Evolutionary conservation across 2,329 filamentous ascomycete species (phyloP).

Genomic region (Arthrobotrys iridis): DNA sequence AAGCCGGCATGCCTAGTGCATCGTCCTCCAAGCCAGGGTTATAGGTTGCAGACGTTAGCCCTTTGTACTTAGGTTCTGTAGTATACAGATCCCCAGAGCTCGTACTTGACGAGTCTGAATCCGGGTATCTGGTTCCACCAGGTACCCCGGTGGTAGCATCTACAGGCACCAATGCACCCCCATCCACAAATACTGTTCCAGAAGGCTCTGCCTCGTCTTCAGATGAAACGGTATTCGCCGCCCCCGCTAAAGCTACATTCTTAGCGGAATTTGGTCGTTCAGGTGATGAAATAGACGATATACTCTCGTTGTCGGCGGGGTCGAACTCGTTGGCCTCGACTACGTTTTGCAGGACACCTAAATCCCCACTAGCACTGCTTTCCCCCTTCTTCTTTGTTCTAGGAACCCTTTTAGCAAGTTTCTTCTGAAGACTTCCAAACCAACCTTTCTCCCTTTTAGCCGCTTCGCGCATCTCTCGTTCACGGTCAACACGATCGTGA

Average conservation of each 20-base stretch:
- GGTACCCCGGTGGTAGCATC: not conserved
- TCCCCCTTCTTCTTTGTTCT: conserved; percentile 17
- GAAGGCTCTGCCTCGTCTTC: conserved; percentile 10
- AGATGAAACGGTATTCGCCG: conserved; percentile 10
- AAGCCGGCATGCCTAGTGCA: conserved; percentile 42
- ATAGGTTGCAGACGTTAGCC: conserved; percentile 47
- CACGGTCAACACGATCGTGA: conserved; percentile 33
- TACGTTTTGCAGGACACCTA: not conserved
- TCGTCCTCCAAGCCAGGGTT: conserved; percentile 28
- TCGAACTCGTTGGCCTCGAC: conserved; percentile 16
- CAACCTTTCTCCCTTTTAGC: conserved; percentile 45
- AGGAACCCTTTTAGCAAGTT: conserved; percentile 22
- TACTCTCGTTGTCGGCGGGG: conserved; percentile 5
- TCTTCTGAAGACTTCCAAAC: conserved; percentile 43
- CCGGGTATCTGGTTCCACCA: conserved; percentile 5
- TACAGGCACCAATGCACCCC: not conserved
- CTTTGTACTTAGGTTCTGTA: conserved; percentile 32
- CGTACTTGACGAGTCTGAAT: conserved; percentile 32
- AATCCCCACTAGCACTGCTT: not conserved
- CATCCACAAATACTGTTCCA: not conserved
- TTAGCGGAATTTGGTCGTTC: conserved; percentile 24
- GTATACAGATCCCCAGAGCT: conserved; percentile 40
- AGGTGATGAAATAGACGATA: conserved; percentile 35
- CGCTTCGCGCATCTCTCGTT: conserved; percentile 37
- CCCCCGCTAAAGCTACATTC: conserved; percentile 33